A percentile compares a stretch with the other conserved stretches of the same genome.
These are phyloP conservation scores for Populus deltoides DNA, from an alignment of 345 rosid species.

Conservation along the genomic window DNA sequence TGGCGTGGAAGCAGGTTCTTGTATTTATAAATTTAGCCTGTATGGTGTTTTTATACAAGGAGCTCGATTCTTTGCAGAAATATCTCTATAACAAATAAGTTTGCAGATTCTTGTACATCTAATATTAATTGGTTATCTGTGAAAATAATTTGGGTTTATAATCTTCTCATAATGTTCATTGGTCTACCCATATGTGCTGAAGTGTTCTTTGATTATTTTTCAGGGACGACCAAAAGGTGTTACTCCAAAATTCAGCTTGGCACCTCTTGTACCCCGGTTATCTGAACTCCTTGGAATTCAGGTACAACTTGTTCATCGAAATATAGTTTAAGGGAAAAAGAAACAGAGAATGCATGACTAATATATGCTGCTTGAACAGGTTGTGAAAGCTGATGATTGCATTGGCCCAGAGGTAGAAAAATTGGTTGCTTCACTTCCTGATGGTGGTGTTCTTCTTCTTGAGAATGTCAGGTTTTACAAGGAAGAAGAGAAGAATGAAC, in stretches of 20 bases:
- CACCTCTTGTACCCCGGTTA: constrained; percentile 80
- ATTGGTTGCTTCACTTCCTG: constrained; percentile 73
- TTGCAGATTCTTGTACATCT: constrained; percentile 4
- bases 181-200: not conserved
- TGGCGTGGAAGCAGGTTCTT: not conserved
- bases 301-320: constrained; percentile 35
- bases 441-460: constrained; percentile 85
- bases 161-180: not conserved
- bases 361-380: constrained; percentile 13
- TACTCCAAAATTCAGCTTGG: constrained; percentile 88
- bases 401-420: constrained; percentile 89
- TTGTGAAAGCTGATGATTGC: constrained; percentile 76
- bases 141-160: not conserved
- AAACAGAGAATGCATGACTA: not conserved
- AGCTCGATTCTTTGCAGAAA: not conserved
- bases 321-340: not conserved
- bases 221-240: constrained; percentile 96
- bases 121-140: not conserved
- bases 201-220: constrained; percentile 6
- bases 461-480: constrained; percentile 90
- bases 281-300: constrained; percentile 84
- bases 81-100: not conserved
- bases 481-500: constrained; percentile 96
- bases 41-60: not conserved
- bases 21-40: not conserved